phyloP scores from a whole-genome alignment of 495 filamentous ascomycete genomes.

The Parachaetomium inaequale region DNA sequence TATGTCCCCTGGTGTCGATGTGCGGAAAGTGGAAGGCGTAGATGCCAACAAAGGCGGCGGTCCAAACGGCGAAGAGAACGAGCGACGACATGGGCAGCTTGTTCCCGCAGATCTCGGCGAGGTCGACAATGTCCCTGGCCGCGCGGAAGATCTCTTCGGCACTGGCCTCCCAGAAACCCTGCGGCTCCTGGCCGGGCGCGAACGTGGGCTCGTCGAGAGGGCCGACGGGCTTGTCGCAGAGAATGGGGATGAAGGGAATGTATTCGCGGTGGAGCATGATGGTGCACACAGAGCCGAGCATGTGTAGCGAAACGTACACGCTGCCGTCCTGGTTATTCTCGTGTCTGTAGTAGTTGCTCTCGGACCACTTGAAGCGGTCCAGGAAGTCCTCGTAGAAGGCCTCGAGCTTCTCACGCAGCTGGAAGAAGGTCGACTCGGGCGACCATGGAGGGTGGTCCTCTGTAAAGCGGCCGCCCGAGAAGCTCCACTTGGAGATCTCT shows the following conservation, averaged over 20 bases:
- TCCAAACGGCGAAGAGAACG: conserved; percentile 76
- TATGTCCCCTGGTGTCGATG: conserved; percentile 67
- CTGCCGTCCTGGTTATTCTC: conserved; percentile 72
- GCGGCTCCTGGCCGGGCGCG: conserved; percentile 44
- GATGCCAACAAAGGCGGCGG: conserved; percentile 66
- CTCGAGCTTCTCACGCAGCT: conserved; percentile 57
- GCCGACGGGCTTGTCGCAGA: conserved; percentile 63
- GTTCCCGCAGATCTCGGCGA: conserved; percentile 66
- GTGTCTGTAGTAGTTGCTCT: conserved; percentile 74
- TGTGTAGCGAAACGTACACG: conserved; percentile 73
- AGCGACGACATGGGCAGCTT: conserved; percentile 78
- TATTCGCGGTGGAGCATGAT: conserved; percentile 81
- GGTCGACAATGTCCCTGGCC: conserved; percentile 69
- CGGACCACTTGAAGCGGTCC: conserved; percentile 64
- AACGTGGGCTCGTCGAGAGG: conserved; percentile 71
- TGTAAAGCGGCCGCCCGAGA: conserved; percentile 63
- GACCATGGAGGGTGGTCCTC: conserved; percentile 63
- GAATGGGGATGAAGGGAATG: conserved; percentile 75
- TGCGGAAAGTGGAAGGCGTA: conserved; percentile 73
- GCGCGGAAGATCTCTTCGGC: conserved; percentile 70
- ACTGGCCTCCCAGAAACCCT: conserved; percentile 69
- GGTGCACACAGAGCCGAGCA: conserved; percentile 68
- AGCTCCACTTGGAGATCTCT: conserved; percentile 70
- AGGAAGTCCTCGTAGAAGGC: conserved; percentile 67
- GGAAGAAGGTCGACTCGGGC: conserved; percentile 56